Conservation (phyloP, 108 stramenopile species). For the Craspedostauros australis region DNA sequence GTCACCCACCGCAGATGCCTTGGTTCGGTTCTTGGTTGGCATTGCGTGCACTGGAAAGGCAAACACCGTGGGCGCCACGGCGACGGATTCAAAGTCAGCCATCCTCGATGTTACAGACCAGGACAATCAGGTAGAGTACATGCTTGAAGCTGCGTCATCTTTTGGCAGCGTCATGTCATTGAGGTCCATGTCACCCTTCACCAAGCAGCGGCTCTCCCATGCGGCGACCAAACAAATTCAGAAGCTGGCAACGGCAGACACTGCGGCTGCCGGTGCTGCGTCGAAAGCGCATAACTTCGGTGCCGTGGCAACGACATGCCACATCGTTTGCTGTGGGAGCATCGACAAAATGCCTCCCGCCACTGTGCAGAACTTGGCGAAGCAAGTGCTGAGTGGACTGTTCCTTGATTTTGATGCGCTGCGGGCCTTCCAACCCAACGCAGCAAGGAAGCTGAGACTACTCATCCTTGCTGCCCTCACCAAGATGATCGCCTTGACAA, state of each 20-base stretch:
- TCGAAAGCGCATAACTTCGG: too few species aligned
- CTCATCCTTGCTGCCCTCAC: constrained; percentile 23
- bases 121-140: not conserved
- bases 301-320: constrained; percentile 12
- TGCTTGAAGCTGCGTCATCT: constrained; percentile 13
- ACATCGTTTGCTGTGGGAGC: constrained; percentile 26
- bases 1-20: constrained; percentile 34
- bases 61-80: too few species aligned
- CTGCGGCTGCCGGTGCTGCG: too few species aligned
- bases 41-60: constrained; percentile 46
- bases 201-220: constrained; percentile 34
- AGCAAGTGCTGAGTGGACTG: not conserved
- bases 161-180: constrained; percentile 37
- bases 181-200: constrained; percentile 29
- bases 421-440: not conserved
- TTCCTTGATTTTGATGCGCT: not conserved
- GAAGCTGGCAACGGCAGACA: not conserved
- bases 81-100: too few species aligned
- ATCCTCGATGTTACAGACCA: not conserved
- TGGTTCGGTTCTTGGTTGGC: constrained; percentile 52
- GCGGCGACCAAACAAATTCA: constrained; percentile 17
- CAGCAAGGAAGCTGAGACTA: constrained; percentile 25
- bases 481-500: too few species aligned
- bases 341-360: not conserved
- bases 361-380: not conserved